Conservation (phyloP, 148 eudicot species). For the Nyssa sinensis region DNA sequence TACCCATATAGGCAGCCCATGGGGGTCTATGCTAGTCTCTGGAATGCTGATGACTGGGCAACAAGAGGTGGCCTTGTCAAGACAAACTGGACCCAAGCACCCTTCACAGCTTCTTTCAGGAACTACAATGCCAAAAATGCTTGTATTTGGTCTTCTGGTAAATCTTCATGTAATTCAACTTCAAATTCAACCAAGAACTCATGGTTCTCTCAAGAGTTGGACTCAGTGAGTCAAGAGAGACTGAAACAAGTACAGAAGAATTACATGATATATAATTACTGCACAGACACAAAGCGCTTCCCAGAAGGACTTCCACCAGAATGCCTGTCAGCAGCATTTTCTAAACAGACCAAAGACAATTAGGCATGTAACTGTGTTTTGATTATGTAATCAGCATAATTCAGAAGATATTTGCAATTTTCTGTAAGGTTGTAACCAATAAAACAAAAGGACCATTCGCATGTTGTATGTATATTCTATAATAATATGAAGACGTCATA, state of each 20-base stretch:
- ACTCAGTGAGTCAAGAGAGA: not conserved
- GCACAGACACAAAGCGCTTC: constrained; percentile 11
- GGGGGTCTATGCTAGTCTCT: constrained; percentile 24
- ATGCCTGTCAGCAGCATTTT: too few relatives aligned
- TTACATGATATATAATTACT: constrained; percentile 24
- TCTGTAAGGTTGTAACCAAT: too few relatives aligned
- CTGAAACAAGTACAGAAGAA: constrained; percentile 18
- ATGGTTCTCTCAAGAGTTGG: constrained; percentile 8
- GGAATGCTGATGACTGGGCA: constrained; percentile 30
- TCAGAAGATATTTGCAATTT: too few relatives aligned
- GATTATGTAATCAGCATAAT: too few relatives aligned
- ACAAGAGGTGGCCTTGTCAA: constrained; percentile 19
- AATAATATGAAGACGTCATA: too few relatives aligned
- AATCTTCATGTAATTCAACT: constrained; percentile 14
- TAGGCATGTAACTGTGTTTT: too few relatives aligned
- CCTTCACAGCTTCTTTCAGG: constrained; percentile 23
- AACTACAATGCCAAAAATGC: constrained; percentile 10
- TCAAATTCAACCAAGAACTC: not conserved
- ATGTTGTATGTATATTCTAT: too few relatives aligned
- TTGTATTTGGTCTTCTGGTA: constrained; percentile 16
- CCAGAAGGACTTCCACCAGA: constrained; percentile 19
- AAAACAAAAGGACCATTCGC: too few relatives aligned
- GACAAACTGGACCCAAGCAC: constrained; percentile 25
- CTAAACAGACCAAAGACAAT: too few relatives aligned
- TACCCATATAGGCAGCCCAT: constrained; percentile 21